These are phyloP conservation scores for Picochlorum sp. DNA, from an alignment of 139 green algal genomes.

Conservation along the genomic window DNA sequence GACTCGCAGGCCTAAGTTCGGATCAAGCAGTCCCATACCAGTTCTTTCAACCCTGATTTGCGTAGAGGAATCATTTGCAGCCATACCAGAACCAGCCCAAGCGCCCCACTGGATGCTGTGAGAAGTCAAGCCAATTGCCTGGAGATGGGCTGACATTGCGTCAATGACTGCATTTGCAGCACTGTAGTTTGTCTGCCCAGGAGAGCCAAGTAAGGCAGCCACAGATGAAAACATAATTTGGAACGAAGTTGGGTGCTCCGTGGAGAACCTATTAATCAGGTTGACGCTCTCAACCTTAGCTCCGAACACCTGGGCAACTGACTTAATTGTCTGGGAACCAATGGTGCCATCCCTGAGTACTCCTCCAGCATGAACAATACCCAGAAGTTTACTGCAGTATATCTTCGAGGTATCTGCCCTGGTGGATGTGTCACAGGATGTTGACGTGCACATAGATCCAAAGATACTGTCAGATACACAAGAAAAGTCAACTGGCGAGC, in stretches of 20 bases:
- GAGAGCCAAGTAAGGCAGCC: constrained; percentile 63
- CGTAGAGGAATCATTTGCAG: constrained; percentile 38
- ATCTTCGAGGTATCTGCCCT: constrained; percentile 12
- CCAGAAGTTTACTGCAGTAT: not conserved
- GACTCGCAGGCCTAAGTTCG: constrained; percentile 29
- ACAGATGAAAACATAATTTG: constrained; percentile 73
- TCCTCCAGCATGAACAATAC: constrained; percentile 59
- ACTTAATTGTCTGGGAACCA: constrained; percentile 31
- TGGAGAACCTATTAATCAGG: not conserved
- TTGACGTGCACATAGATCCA: constrained; percentile 12
- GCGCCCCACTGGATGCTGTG: constrained; percentile 78
- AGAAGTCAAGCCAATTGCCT: not conserved
- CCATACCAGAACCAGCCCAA: constrained; percentile 79
- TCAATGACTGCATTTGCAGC: constrained; percentile 69
- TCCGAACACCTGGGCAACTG: constrained; percentile 32
- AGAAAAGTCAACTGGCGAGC: not conserved
- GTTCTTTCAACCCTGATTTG: constrained; percentile 52
- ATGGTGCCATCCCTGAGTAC: constrained; percentile 67
- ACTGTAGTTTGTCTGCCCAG: constrained; percentile 72
- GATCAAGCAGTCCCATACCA: constrained; percentile 50
- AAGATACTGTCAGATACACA: no score
- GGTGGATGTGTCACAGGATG: constrained; percentile 18
- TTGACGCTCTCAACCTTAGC: constrained; percentile 37
- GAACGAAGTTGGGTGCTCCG: constrained; percentile 14
- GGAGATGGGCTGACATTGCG: constrained; percentile 11